A percentile compares a stretch with the other conserved stretches of the same genome.
These are phyloP conservation scores for Sugiyamaella xylanicola DNA, from an alignment of 1,139 yeast species.

Conservation along the genomic window DNA sequence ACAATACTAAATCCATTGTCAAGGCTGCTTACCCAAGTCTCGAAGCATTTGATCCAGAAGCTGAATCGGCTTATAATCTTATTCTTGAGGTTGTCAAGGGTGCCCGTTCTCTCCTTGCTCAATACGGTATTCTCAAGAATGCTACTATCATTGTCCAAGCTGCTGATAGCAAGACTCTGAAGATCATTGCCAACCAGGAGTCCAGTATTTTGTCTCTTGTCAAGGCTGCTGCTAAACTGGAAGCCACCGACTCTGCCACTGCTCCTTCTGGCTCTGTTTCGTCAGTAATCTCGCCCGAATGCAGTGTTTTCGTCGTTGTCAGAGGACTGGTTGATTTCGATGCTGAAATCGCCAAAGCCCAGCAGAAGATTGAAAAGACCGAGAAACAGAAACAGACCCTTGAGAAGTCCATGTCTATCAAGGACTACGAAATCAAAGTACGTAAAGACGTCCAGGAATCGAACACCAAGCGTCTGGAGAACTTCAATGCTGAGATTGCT, in stretches of 20 bases:
- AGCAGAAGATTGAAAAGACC: constrained; percentile 67
- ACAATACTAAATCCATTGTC: constrained; percentile 68
- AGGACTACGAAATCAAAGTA: constrained; percentile 87
- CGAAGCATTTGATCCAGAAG: constrained; percentile 62
- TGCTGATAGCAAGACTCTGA: constrained; percentile 49
- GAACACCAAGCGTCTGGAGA: constrained; percentile 69
- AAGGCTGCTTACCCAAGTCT: constrained; percentile 75
- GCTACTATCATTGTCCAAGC: constrained; percentile 85
- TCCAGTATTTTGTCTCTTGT: constrained; percentile 86
- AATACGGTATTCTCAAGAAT: constrained; percentile 82
- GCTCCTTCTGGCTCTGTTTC: constrained; percentile 89
- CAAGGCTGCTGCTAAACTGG: constrained; percentile 78
- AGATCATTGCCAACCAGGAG: constrained; percentile 67
- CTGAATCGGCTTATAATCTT: constrained; percentile 76
- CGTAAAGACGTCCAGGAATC: constrained; percentile 77
- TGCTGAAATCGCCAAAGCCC: constrained; percentile 81
- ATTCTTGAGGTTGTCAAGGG: constrained; percentile 85
- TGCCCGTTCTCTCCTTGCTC: constrained; percentile 89
- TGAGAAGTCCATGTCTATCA: constrained; percentile 64
- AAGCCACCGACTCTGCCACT: constrained; percentile 55
- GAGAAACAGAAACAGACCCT: constrained; percentile 52
- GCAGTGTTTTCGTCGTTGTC: constrained; percentile 86
- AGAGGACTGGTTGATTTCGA: constrained; percentile 94
- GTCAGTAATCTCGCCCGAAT: constrained; percentile 74
- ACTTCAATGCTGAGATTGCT: constrained; percentile 79